phyloP scores from a whole-genome alignment of 441 rosid genomes.

The Croton laevigatus region DNA sequence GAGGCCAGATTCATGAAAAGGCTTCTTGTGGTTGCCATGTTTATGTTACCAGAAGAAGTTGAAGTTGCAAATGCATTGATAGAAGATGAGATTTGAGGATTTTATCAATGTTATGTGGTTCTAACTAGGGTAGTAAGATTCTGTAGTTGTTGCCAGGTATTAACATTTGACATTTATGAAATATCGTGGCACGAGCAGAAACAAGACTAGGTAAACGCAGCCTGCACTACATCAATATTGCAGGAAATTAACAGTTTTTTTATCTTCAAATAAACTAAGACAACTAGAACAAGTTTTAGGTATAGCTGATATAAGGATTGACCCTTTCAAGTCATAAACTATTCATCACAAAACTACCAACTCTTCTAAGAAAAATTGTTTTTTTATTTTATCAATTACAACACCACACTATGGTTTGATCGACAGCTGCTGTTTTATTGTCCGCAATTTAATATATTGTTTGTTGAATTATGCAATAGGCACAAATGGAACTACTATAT shows the following conservation, averaged over 20 bases:
- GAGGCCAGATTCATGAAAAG: constrained; percentile 14
- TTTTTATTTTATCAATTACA: neutral
- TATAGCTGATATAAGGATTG: too few relatives aligned
- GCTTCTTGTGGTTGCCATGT: constrained; percentile 6
- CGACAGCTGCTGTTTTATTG: neutral
- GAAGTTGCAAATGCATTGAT: neutral
- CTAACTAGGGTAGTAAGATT: neutral
- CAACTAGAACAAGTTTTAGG: neutral
- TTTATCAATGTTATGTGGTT: neutral
- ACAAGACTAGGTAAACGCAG: too few relatives aligned
- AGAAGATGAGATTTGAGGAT: neutral
- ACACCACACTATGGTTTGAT: neutral
- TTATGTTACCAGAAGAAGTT: neutral
- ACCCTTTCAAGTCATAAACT: neutral
- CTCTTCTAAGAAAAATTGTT: neutral
- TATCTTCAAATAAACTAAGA: too few relatives aligned
- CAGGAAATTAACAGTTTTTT: too few relatives aligned
- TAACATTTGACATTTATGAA: too few relatives aligned
- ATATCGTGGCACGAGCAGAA: too few relatives aligned
- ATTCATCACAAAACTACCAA: neutral
- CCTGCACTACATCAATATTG: too few relatives aligned
- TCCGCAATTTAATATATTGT: neutral
- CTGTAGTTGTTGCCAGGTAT: neutral
- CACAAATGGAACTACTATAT: constrained; percentile 10
- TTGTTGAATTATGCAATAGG: too few relatives aligned